Conservation (phyloP, 2,329 filamentous ascomycete genomes). For the Penicillium sp. region DNA sequence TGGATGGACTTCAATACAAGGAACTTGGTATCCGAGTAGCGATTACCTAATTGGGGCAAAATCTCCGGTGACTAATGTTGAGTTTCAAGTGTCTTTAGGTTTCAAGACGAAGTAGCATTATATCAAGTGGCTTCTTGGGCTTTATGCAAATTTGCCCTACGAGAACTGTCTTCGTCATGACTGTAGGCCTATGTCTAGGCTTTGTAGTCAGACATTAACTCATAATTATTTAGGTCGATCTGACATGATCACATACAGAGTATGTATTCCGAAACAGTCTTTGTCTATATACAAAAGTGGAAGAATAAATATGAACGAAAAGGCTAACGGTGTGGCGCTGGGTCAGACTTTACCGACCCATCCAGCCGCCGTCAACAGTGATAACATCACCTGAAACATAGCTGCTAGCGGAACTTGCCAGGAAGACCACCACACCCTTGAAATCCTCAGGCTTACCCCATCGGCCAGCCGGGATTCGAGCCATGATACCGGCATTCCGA, state of each 20-base stretch:
- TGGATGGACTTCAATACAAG: not conserved
- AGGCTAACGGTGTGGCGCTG: not conserved
- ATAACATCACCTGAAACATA: constrained; percentile 83
- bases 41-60: too few species aligned
- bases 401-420: constrained; percentile 72
- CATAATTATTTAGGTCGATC: not conserved
- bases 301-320: not conserved
- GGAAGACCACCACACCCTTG: constrained; percentile 75
- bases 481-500: constrained; percentile 71
- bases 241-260: not conserved
- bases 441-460: constrained; percentile 88
- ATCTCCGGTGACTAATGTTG: too few species aligned
- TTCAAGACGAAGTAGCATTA: too few species aligned
- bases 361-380: constrained; percentile 89
- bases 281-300: not conserved
- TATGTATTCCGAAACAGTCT: not conserved
- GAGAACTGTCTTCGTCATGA: too few species aligned
- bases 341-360: constrained; percentile 66
- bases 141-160: too few species aligned
- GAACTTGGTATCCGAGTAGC: not conserved
- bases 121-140: too few species aligned
- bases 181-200: too few species aligned
- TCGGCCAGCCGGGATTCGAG: constrained; percentile 76
- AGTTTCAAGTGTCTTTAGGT: too few species aligned
- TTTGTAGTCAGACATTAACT: too few species aligned